Conservation (phyloP, 768 basidiomycete genomes). For the Imleria badia region DNA sequence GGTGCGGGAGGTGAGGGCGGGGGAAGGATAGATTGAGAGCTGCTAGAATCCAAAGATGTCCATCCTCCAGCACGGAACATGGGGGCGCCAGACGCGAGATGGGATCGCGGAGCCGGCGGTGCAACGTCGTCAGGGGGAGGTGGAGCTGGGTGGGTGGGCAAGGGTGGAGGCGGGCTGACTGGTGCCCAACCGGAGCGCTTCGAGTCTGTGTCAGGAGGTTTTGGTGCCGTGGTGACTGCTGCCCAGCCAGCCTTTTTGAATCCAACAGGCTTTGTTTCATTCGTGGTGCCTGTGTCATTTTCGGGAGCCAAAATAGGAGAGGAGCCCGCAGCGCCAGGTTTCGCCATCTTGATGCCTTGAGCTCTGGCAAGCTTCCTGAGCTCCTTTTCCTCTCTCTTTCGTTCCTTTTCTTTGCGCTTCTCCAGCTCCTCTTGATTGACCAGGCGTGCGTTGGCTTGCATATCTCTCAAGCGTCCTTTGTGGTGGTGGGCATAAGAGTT, state of each 20-base stretch:
- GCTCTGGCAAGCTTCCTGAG: slow-evolving; percentile 82
- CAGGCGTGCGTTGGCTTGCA: slow-evolving; percentile 73
- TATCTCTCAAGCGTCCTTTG: slow-evolving; percentile 77
- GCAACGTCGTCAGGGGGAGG: slow-evolving; percentile 12
- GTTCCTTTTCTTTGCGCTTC: slow-evolving; percentile 81
- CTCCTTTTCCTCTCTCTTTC: slow-evolving; percentile 83
- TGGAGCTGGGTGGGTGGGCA: slow-evolving; percentile 10
- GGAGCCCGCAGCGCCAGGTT: slow-evolving; percentile 26
- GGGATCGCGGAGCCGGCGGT: slow-evolving; percentile 17
- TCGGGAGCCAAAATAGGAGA: slow-evolving; percentile 16
- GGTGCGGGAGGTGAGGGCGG: slow-evolving; percentile 20
- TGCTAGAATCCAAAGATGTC: slow-evolving; percentile 61
- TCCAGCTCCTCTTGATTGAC: slow-evolving; percentile 67
- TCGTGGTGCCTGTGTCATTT: slow-evolving; percentile 13
- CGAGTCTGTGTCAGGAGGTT: slow-evolving; percentile 11
- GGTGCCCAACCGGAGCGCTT: slow-evolving; percentile 17
- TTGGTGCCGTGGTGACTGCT: slow-evolving; percentile 25
- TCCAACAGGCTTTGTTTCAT: slow-evolving; percentile 22
- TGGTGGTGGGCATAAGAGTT: slow-evolving; percentile 89
- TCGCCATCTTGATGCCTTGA: slow-evolving; percentile 67
- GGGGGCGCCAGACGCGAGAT: slow-evolving; percentile 34
- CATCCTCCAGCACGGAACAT: slow-evolving; percentile 63
- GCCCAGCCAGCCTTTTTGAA: slow-evolving; percentile 55
- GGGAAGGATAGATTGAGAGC: slow-evolving; percentile 29
- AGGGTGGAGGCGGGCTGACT: slow-evolving; percentile 22